Percentiles rank a stretch among this genome's conserved stretches.
Evolutionary conservation across 2,329 filamentous ascomycete genomes (phyloP).

Genomic region (Chrysoporthe puriensis): DNA sequence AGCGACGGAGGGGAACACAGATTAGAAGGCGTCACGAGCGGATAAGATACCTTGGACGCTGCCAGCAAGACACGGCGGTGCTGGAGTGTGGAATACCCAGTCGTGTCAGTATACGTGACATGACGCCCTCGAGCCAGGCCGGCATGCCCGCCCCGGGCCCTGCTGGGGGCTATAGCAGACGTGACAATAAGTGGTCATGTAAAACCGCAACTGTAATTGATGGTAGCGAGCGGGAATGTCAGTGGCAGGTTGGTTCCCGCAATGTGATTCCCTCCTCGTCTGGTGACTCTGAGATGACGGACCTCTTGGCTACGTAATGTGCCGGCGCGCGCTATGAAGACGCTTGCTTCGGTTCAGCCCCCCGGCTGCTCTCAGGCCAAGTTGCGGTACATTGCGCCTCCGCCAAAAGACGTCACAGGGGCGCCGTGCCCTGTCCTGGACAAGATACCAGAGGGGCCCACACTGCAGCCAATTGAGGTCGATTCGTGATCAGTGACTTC

Average conservation of each 20-base stretch:
- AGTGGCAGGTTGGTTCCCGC: too few species aligned
- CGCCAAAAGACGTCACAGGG: background rate
- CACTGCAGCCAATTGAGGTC: background rate
- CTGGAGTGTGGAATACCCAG: too few species aligned
- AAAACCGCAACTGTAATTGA: too few species aligned
- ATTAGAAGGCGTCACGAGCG: background rate
- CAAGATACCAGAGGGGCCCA: background rate
- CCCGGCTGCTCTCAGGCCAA: background rate
- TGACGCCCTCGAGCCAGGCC: too few species aligned
- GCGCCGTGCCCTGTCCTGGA: background rate
- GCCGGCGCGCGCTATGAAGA: background rate
- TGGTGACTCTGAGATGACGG: background rate
- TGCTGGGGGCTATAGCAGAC: too few species aligned
- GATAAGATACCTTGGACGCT: background rate
- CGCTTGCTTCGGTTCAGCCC: background rate
- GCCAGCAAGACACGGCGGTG: too few species aligned
- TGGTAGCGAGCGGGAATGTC: too few species aligned
- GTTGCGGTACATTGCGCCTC: slow-evolving; percentile 1
- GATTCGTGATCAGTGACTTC: background rate
- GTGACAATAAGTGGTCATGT: too few species aligned
- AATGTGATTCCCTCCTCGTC: background rate
- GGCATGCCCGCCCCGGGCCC: too few species aligned
- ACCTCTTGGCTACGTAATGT: slow-evolving; percentile 3
- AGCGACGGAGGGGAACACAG: background rate
- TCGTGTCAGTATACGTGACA: too few species aligned